phyloP scores from a whole-genome alignment of 352 stramenopile genomes.

The Phytophthora fragariaefolia region DNA sequence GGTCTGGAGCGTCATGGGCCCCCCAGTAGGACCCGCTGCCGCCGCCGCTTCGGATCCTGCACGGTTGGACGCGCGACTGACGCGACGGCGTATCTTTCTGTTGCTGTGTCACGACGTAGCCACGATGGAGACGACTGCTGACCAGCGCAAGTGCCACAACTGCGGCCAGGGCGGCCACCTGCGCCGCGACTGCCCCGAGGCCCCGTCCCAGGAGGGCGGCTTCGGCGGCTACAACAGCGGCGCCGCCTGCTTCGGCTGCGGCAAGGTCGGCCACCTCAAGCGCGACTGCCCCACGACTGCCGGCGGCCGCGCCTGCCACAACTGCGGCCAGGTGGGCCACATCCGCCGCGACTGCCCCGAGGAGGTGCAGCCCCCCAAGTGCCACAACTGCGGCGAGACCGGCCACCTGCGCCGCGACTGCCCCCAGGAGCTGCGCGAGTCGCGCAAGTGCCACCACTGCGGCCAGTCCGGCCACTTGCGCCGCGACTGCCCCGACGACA shows the following conservation, averaged over 20 bases:
- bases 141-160: conserved; percentile 83
- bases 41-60: not conserved
- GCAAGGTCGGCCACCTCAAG: conserved; percentile 84
- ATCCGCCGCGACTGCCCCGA: conserved; percentile 83
- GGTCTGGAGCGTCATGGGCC: too few species aligned
- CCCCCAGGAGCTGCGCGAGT: conserved; percentile 69
- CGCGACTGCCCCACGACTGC: conserved; percentile 69
- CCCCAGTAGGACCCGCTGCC: not conserved
- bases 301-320: conserved; percentile 77
- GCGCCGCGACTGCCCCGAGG: conserved; percentile 77
- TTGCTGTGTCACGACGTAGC: conserved; percentile 8
- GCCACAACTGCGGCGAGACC: conserved; percentile 79
- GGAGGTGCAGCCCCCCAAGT: conserved; percentile 76
- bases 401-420: conserved; percentile 80
- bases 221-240: conserved; percentile 43
- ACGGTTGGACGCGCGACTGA: conserved; percentile 18
- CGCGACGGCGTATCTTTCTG: conserved; percentile 18
- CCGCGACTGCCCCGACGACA: conserved; percentile 85
- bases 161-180: conserved; percentile 79
- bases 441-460: conserved; percentile 81
- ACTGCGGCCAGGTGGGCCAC: conserved; percentile 82
- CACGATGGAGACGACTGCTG: conserved; percentile 46
- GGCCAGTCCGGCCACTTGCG: conserved; percentile 72
- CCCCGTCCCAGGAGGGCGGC: conserved; percentile 49
- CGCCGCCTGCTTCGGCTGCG: conserved; percentile 76